phyloP scores from a whole-genome alignment of 2,329 filamentous ascomycete species.

The Zymoseptoria pseudotritici region DNA sequence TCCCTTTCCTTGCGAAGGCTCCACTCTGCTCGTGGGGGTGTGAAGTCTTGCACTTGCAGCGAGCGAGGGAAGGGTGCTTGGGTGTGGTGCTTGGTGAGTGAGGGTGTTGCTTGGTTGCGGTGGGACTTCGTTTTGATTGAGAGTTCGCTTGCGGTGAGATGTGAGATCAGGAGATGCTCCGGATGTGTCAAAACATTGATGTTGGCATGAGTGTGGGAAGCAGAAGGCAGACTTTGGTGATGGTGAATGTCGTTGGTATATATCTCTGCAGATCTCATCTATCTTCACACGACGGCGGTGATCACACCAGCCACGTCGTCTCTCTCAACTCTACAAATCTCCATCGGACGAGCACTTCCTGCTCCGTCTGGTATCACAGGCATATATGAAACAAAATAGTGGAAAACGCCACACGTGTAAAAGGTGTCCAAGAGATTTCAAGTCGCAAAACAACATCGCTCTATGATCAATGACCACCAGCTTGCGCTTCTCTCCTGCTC shows the following conservation, averaged over 20 bases:
- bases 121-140: background rate
- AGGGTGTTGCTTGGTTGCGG: background rate
- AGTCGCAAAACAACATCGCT: background rate
- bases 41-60: background rate
- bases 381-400: background rate
- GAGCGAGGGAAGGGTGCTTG: background rate
- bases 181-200: background rate
- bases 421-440: background rate
- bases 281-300: background rate
- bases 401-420: background rate
- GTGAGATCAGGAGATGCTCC: background rate
- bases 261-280: background rate
- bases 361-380: background rate
- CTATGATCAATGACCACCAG: slow-evolving; percentile 11
- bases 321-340: background rate
- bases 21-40: background rate
- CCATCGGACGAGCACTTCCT: background rate
- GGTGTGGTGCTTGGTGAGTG: background rate
- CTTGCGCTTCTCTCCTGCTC: slow-evolving; percentile 8
- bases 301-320: background rate
- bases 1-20: background rate
- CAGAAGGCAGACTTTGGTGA: background rate
- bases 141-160: background rate
- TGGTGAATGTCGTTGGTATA: background rate
- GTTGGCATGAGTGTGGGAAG: background rate